Conservation (phyloP, 805 yeast species). For the Metschnikowia henanensis region DNA sequence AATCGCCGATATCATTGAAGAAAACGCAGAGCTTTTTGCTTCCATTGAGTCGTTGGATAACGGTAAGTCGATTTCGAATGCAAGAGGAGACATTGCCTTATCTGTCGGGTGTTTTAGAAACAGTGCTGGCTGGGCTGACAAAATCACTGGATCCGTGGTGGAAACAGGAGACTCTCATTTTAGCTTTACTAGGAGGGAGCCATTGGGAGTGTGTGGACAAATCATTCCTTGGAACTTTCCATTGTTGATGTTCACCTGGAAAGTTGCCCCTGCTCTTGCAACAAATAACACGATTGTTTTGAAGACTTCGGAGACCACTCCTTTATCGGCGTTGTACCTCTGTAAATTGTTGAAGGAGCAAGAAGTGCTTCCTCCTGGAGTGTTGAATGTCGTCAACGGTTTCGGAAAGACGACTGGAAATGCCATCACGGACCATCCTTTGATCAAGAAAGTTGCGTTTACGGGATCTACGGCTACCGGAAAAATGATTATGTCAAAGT, state of each 20-base stretch:
- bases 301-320: constrained; percentile 92
- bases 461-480: constrained; percentile 96
- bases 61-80: constrained; percentile 76
- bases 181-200: constrained; percentile 81
- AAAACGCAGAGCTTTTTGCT: constrained; percentile 69
- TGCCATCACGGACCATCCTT: constrained; percentile 74
- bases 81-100: constrained; percentile 74
- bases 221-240: constrained; percentile 99
- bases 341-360: constrained; percentile 72
- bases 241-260: constrained; percentile 91
- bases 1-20: constrained; percentile 77
- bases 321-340: constrained; percentile 79
- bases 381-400: constrained; percentile 83
- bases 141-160: constrained; percentile 71
- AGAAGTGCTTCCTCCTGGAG: constrained; percentile 85
- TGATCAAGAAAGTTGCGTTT: constrained; percentile 87
- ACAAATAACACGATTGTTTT: constrained; percentile 87
- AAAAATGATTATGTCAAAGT: constrained; percentile 81
- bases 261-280: constrained; percentile 89
- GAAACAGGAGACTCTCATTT: constrained; percentile 76
- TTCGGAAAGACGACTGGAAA: constrained; percentile 84
- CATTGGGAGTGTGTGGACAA: constrained; percentile 94
- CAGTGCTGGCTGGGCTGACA: constrained; percentile 92
- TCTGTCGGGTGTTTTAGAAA: constrained; percentile 72
- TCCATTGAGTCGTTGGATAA: constrained; percentile 84